These are phyloP conservation scores for Trematosphaeria pertusa DNA, from an alignment of 2,329 filamentous ascomycete species.

Conservation along the genomic window DNA sequence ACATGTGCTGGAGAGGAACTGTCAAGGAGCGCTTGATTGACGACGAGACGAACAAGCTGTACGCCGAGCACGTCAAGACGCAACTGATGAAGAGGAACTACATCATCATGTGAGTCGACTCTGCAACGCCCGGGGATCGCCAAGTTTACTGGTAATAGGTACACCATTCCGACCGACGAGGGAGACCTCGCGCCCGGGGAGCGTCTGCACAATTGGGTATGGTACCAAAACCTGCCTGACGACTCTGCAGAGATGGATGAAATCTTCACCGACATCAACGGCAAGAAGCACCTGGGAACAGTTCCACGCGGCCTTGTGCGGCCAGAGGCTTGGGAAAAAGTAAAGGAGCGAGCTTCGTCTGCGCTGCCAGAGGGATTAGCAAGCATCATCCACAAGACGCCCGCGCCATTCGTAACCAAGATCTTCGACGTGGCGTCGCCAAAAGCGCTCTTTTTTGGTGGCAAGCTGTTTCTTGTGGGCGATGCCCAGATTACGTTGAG, in stretches of 20 bases:
- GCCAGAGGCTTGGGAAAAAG: slow-evolving; percentile 45
- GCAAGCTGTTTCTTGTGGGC: slow-evolving; percentile 53
- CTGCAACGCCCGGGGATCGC: not conserved
- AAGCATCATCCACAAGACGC: slow-evolving; percentile 48
- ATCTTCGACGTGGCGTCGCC: slow-evolving; percentile 51
- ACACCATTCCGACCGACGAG: slow-evolving; percentile 51
- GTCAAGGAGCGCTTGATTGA: slow-evolving; percentile 2
- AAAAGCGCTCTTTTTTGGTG: slow-evolving; percentile 44
- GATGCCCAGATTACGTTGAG: slow-evolving; percentile 55
- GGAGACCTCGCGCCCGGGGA: slow-evolving; percentile 47
- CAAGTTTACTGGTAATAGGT: slow-evolving; percentile 21
- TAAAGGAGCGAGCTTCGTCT: slow-evolving; percentile 36
- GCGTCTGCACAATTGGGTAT: slow-evolving; percentile 55
- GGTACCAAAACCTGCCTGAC: slow-evolving; percentile 52
- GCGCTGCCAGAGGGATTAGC: slow-evolving; percentile 48
- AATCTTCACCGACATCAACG: slow-evolving; percentile 53
- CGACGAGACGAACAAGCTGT: slow-evolving; percentile 3
- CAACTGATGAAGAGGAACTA: slow-evolving; percentile 6
- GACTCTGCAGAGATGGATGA: slow-evolving; percentile 44
- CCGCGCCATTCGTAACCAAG: slow-evolving; percentile 53
- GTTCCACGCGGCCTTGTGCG: slow-evolving; percentile 50
- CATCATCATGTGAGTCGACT: slow-evolving; percentile 4
- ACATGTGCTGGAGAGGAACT: slow-evolving; percentile 16
- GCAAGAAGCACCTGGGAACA: slow-evolving; percentile 49
- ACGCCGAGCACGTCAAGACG: slow-evolving; percentile 2